phyloP scores from a whole-genome alignment of 192 early-diverging fungal genomes.

The Pilobolus umbonatus region DNA sequence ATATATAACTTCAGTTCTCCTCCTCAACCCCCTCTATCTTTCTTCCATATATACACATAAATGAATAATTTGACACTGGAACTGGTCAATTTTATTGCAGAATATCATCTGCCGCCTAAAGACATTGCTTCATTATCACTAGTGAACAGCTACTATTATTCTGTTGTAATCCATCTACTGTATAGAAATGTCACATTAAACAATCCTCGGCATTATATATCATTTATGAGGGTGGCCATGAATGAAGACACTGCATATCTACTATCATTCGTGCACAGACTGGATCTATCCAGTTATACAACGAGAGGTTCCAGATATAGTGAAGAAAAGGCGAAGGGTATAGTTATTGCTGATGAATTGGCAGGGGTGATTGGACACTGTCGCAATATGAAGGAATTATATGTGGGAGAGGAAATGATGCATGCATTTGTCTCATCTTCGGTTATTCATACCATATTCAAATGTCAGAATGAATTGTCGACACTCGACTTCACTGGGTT shows the following conservation, averaged over 20 bases:
- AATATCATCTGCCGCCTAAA: neutral
- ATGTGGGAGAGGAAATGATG: constrained; percentile 15
- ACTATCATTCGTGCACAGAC: neutral
- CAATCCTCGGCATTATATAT: constrained; percentile 6
- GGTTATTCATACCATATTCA: constrained; percentile 12
- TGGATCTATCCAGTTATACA: constrained; percentile 17
- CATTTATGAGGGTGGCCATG: no score
- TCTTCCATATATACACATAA: neutral
- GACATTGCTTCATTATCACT: neutral
- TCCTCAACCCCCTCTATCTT: neutral
- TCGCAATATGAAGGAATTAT: constrained; percentile 10
- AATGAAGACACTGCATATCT: neutral
- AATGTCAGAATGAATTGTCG: neutral
- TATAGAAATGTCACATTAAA: constrained; percentile 9
- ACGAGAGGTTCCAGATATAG: constrained; percentile 8
- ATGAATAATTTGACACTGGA: constrained; percentile 4
- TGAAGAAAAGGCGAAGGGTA: constrained; percentile 13
- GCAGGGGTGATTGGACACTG: constrained; percentile 11
- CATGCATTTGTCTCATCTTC: constrained; percentile 10
- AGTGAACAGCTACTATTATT: constrained; percentile 5
- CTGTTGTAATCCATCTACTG: neutral
- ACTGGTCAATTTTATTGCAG: neutral
- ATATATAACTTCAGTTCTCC: neutral
- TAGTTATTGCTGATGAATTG: constrained; percentile 6
- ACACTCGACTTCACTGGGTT: constrained; percentile 14